Evolutionary conservation across 202 grass and related monocot species (phyloP).

Genomic region (Setaria viridis): DNA sequence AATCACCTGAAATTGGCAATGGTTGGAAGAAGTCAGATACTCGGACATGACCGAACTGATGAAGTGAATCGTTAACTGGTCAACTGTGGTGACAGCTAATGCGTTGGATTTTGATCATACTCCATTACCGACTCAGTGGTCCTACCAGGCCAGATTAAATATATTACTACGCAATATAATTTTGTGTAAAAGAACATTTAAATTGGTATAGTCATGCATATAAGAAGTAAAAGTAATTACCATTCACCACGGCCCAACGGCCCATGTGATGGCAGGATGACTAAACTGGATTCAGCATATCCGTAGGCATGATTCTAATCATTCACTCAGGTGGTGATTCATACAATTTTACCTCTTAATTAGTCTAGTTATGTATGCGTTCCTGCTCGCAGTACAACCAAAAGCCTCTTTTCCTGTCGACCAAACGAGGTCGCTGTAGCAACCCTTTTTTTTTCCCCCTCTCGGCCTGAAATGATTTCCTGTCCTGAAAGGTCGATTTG

Average conservation of each 20-base stretch:
- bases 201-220: background rate
- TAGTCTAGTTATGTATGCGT: background rate
- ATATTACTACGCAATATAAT: background rate
- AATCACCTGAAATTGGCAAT: slow-evolving; percentile 30
- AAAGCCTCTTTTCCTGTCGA: slow-evolving; percentile 9
- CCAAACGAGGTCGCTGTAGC: slow-evolving; percentile 20
- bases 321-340: background rate
- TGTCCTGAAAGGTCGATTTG: slow-evolving; percentile 36
- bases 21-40: background rate
- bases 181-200: background rate
- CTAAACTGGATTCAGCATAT: slow-evolving; percentile 24
- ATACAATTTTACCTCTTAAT: background rate
- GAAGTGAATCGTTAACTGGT: background rate
- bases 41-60: background rate
- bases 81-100: background rate
- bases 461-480: slow-evolving; percentile 14
- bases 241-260: background rate
- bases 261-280: background rate
- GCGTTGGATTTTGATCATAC: background rate
- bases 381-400: slow-evolving; percentile 10
- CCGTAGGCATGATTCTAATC: background rate
- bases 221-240: background rate
- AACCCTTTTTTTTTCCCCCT: background rate
- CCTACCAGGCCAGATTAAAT: background rate
- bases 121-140: background rate